A percentile compares a stretch with the other conserved stretches of the same genome.
Conservation (phyloP, 768 basidiomycete species). For the Boletus eberwhitei region DNA sequence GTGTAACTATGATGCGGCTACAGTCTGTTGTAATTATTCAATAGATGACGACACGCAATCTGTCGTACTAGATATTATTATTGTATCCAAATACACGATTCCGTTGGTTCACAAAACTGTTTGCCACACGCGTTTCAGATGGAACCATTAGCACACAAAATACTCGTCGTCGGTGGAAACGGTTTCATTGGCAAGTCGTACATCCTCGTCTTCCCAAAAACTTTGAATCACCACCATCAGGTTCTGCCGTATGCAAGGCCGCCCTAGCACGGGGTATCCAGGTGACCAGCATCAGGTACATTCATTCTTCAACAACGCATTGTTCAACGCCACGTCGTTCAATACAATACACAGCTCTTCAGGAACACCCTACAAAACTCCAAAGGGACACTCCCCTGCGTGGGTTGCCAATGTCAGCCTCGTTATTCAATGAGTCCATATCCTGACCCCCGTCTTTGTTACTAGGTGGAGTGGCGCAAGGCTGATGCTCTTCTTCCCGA, state of each 20-base stretch:
- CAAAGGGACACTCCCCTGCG: slow-evolving; percentile 85
- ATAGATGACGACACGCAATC: neutral
- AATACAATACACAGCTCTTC: slow-evolving; percentile 58
- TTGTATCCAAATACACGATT: slow-evolving; percentile 1
- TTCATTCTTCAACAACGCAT: neutral
- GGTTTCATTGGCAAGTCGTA: slow-evolving; percentile 82
- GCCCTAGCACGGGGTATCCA: slow-evolving; percentile 80
- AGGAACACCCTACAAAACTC: slow-evolving; percentile 78
- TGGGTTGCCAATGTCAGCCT: slow-evolving; percentile 73
- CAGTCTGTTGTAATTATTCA: slow-evolving; percentile 6
- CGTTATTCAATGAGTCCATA: neutral
- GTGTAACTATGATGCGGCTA: slow-evolving; percentile 3
- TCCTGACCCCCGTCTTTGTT: slow-evolving; percentile 5
- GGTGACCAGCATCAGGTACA: slow-evolving; percentile 86
- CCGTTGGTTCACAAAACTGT: neutral
- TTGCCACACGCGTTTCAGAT: slow-evolving; percentile 1
- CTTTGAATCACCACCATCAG: slow-evolving; percentile 39
- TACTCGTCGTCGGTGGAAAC: slow-evolving; percentile 98
- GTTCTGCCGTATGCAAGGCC: slow-evolving; percentile 89
- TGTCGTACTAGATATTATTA: neutral
- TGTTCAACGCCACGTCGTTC: neutral
- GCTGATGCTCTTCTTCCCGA: slow-evolving; percentile 80
- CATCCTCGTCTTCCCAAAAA: neutral
- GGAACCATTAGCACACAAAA: slow-evolving; percentile 43
- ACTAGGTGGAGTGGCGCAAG: slow-evolving; percentile 82